These are phyloP conservation scores for Cantharellus anzutake DNA, from an alignment of 768 basidiomycete species.

Conservation along the genomic window DNA sequence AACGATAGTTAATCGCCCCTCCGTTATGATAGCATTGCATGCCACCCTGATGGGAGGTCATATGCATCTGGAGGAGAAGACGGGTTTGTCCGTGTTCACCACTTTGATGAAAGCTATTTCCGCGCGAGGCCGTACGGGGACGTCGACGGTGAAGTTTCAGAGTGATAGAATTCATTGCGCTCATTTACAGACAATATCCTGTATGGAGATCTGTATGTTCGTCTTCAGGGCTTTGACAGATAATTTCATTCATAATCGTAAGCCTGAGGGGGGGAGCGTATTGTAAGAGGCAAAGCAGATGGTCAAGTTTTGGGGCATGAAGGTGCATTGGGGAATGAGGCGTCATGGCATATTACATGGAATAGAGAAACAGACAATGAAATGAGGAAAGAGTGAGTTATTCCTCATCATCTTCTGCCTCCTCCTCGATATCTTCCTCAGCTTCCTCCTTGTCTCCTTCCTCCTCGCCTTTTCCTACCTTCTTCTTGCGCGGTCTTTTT, in stretches of 20 bases:
- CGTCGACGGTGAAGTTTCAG: constrained; percentile 39
- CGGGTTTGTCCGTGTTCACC: constrained; percentile 79
- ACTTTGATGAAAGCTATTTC: constrained; percentile 92
- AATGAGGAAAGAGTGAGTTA: no score
- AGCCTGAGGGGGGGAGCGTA: no score
- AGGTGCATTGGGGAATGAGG: no score
- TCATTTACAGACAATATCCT: not conserved
- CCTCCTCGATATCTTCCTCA: not conserved
- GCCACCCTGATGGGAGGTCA: constrained; percentile 70
- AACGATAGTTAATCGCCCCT: not conserved
- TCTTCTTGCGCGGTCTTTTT: not conserved
- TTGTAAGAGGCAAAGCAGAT: no score
- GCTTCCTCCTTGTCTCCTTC: constrained; percentile 1
- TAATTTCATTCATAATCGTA: no score
- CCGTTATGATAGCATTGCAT: constrained; percentile 48
- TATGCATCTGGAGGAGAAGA: constrained; percentile 97
- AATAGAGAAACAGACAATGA: no score
- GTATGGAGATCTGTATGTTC: no score
- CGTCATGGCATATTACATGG: no score
- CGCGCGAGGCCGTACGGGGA: constrained; percentile 82
- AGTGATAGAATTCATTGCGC: constrained; percentile 17
- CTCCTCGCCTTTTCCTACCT: not conserved
- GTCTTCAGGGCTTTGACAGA: no score
- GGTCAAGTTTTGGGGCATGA: no score
- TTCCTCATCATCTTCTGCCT: not conserved